Evolutionary conservation across 2,329 filamentous ascomycete genomes (phyloP), one percentile per base, ranked within the genome.

Genomic region (Mycogone perniciosa): DNA sequence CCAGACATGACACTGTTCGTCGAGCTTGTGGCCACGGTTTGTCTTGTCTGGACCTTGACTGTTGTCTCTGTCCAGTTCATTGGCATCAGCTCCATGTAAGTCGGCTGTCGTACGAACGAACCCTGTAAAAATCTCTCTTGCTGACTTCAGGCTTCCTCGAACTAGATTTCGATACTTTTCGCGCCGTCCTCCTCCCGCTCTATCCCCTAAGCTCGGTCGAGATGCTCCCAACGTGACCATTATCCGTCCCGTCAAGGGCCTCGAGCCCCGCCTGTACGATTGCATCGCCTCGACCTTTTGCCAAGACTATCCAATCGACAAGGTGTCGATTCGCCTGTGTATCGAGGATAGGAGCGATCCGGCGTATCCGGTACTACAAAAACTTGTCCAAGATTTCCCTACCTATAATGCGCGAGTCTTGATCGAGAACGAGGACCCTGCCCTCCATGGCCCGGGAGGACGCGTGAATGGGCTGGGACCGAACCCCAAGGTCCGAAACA

Each of bases 401-500:
- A 68, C 72, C 9, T 79, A 82, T 59, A 85, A 96, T 68, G 85
- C 82, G 2, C 78, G 77, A 47, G 75, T 97, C 4, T 76, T 91
- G 8, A 76, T 96, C 44, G 92, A 96, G 71, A 81, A 87, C 45
- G 86, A 95, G 53, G 90, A 96, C 64, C 82, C 86, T 0, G 67
- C 82, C 31, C 72, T 95, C 7, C 77, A 81, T 48, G 77, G 76
- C 31, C 61, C 73, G 31, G 67, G 70, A 8, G 76, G 76, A 48
- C 69, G 76, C 43, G 61, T 70, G 45, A 69, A 77, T 55, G 77
- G 81, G 51, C 76, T 97, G 51, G 95, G 95, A 0, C 93, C 93
- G 1, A 99, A 99, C 63, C 93, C 93, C n/a, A 99, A 99, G 74
- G 95, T 99, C 60, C 79, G 93, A 46, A 99, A 99, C 66, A 89